Evolutionary conservation across 352 stramenopile genomes (phyloP).

Genomic region (Phytophthora macrochlamydospora): DNA sequence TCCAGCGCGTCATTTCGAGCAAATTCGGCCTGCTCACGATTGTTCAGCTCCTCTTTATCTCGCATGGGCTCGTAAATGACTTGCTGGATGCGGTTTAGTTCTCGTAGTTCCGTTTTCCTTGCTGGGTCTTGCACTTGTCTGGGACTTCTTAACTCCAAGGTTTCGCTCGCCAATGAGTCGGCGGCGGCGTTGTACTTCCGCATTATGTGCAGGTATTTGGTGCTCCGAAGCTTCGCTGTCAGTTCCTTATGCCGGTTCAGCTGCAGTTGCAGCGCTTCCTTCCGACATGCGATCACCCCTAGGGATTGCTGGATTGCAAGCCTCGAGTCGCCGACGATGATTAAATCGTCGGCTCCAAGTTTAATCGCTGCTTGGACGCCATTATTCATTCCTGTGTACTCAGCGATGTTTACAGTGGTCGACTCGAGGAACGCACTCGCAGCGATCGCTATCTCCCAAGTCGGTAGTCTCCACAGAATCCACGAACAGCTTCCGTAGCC

Average conservation of each 20-base stretch:
- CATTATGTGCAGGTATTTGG: neutral
- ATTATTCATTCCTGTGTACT: slow-evolving; percentile 9
- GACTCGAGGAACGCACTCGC: slow-evolving; percentile 4
- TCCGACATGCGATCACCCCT: slow-evolving; percentile 7
- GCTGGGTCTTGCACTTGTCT: neutral
- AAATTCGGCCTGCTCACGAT: neutral
- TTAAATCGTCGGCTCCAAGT: neutral
- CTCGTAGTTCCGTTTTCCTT: neutral
- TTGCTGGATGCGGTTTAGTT: neutral
- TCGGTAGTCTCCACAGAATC: slow-evolving; percentile 21
- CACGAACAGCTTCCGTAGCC: slow-evolving; percentile 15
- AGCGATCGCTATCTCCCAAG: slow-evolving; percentile 20
- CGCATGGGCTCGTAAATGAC: neutral
- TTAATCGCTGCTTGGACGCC: neutral
- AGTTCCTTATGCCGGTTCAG: neutral
- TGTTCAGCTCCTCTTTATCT: neutral
- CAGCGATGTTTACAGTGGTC: slow-evolving; percentile 1
- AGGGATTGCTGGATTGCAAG: slow-evolving; percentile 16
- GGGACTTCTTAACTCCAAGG: neutral
- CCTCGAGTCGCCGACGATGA: neutral
- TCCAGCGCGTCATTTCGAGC: neutral
- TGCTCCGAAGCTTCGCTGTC: neutral
- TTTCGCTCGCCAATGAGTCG: slow-evolving; percentile 3
- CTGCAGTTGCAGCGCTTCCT: neutral
- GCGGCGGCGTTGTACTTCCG: neutral